Conservation (phyloP, 371 early-diverging fungal species). For the Lichtheimia hyalospora region DNA sequence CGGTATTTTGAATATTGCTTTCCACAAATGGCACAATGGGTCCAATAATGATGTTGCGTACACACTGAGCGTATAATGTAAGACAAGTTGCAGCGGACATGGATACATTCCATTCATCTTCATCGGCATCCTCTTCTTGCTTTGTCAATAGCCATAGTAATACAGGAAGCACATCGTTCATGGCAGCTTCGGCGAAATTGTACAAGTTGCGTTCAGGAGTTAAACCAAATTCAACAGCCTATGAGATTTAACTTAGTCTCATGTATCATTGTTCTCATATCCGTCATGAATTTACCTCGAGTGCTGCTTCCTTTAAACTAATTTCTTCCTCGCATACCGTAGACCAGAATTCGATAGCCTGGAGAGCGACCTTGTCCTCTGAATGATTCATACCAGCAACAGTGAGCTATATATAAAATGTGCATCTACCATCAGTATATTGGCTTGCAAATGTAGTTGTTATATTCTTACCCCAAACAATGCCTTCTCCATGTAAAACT, state of each 20-base stretch:
- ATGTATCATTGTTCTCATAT: background rate
- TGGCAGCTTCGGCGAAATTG: slow-evolving; percentile 77
- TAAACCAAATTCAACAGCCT: slow-evolving; percentile 59
- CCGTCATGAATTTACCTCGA: slow-evolving; percentile 19
- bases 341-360: slow-evolving; percentile 98
- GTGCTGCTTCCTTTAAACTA: slow-evolving; percentile 56
- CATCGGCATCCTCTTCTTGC: slow-evolving; percentile 95
- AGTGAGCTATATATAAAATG: slow-evolving; percentile 64
- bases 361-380: slow-evolving; percentile 86
- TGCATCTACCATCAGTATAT: background rate
- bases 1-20: slow-evolving; percentile 71
- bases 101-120: slow-evolving; percentile 95
- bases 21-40: slow-evolving; percentile 91
- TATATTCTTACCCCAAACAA: slow-evolving; percentile 72
- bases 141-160: slow-evolving; percentile 87
- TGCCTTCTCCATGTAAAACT: slow-evolving; percentile 91
- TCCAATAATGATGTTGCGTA: slow-evolving; percentile 74
- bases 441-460: background rate
- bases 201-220: slow-evolving; percentile 56
- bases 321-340: slow-evolving; percentile 95
- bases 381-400: slow-evolving; percentile 82
- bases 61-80: slow-evolving; percentile 80
- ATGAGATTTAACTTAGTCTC: background rate
- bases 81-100: slow-evolving; percentile 97
- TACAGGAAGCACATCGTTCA: slow-evolving; percentile 83